Evolutionary conservation across 352 stramenopile genomes (phyloP).

Genomic region (Globisporangium lucens): DNA sequence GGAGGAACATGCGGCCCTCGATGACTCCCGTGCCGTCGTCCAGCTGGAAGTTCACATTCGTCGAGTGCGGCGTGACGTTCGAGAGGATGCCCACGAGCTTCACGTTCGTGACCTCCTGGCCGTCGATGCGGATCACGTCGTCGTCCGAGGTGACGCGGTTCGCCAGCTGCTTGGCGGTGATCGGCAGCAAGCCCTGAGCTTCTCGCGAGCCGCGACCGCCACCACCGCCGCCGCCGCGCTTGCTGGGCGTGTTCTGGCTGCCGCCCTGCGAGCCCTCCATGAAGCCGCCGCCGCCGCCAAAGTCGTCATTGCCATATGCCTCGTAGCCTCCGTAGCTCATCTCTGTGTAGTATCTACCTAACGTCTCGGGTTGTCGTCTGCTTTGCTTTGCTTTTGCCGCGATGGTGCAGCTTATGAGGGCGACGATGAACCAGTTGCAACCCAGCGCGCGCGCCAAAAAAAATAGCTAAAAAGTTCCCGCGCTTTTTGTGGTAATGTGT

Average conservation of each 20-base stretch:
- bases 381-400: not conserved
- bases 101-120: slow-evolving; percentile 84
- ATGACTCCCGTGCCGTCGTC: slow-evolving; percentile 94
- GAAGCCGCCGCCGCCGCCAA: slow-evolving; percentile 65
- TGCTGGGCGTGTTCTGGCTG: slow-evolving; percentile 53
- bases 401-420: too few species aligned
- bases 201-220: slow-evolving; percentile 30
- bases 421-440: too few species aligned
- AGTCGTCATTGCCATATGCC: slow-evolving; percentile 71
- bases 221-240: slow-evolving; percentile 36
- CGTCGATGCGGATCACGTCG: slow-evolving; percentile 85
- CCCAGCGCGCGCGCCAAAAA: not conserved
- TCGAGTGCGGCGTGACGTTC: slow-evolving; percentile 75
- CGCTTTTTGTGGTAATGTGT: not conserved
- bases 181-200: slow-evolving; percentile 89
- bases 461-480: not conserved
- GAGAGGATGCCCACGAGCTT: slow-evolving; percentile 88
- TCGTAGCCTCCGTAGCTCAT: slow-evolving; percentile 78
- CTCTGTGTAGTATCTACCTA: not conserved
- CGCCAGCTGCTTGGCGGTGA: slow-evolving; percentile 89
- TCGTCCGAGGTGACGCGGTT: slow-evolving; percentile 44
- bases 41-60: slow-evolving; percentile 90
- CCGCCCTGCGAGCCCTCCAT: slow-evolving; percentile 55
- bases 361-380: not conserved
- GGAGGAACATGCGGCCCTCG: slow-evolving; percentile 90